Conservation (phyloP, 2,329 filamentous ascomycete species). For the Periglandula ipomoeae region DNA sequence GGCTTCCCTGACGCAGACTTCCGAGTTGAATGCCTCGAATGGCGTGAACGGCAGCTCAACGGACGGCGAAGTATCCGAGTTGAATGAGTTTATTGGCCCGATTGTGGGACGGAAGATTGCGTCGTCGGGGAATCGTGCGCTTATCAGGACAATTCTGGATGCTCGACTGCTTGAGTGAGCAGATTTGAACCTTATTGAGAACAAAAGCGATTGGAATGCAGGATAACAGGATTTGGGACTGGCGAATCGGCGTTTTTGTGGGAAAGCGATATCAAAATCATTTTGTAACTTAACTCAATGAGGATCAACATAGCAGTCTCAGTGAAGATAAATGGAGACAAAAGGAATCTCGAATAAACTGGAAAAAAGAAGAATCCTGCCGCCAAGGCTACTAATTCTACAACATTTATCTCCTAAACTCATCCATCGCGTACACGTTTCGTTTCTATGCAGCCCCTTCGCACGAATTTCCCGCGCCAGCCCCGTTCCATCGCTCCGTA, state of each 20-base stretch:
- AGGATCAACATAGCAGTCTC: no score
- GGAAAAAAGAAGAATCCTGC: background rate
- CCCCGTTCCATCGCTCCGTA: background rate
- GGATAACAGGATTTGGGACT: background rate
- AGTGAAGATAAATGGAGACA: no score
- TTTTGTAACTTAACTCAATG: background rate
- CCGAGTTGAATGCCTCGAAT: slow-evolving; percentile 23
- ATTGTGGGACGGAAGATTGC: slow-evolving; percentile 42
- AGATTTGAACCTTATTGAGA: no score
- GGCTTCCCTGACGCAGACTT: slow-evolving; percentile 30
- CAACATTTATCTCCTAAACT: background rate
- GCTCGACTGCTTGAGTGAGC: slow-evolving; percentile 39
- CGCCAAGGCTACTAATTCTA: background rate
- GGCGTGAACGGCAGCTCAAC: slow-evolving; percentile 28
- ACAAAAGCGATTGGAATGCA: no score
- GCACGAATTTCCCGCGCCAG: background rate
- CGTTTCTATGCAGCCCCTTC: background rate
- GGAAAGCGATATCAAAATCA: slow-evolving; percentile 3
- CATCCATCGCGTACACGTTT: background rate
- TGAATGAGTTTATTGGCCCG: slow-evolving; percentile 46
- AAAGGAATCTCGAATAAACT: background rate
- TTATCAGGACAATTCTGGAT: slow-evolving; percentile 44
- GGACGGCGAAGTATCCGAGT: slow-evolving; percentile 32
- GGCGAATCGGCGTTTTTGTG: slow-evolving; percentile 7
- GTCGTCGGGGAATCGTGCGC: slow-evolving; percentile 32